Conservation (phyloP, 768 basidiomycete species). For the Leccinum fibrillosum region DNA sequence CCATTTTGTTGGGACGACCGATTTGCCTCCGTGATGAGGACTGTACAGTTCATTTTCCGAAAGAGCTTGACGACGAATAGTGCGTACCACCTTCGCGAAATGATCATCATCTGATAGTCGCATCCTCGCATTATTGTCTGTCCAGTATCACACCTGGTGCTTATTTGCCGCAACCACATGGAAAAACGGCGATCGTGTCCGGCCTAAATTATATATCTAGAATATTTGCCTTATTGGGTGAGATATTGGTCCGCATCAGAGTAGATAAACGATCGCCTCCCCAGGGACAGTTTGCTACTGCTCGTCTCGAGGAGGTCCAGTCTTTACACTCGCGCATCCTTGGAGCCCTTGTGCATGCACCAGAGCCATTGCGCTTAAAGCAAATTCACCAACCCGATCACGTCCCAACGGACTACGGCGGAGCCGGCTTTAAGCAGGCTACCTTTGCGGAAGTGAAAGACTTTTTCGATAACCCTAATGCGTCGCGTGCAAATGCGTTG, state of each 20-base stretch:
- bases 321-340: conserved; percentile 76
- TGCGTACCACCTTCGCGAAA: conserved; percentile 39
- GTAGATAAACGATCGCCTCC: conserved; percentile 86
- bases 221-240: conserved; percentile 81
- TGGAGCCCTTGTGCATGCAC: conserved; percentile 68
- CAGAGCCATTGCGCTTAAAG: conserved; percentile 72
- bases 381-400: conserved; percentile 46
- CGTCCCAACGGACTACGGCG: conserved; percentile 58
- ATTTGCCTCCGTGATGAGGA: conserved; percentile 88
- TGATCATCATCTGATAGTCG: conserved; percentile 29
- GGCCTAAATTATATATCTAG: conserved; percentile 86
- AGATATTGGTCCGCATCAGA: conserved; percentile 82
- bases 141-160: conserved; percentile 77
- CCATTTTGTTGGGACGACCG: conserved; percentile 78
- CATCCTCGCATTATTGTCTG: conserved; percentile 14
- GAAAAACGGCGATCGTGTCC: conserved; percentile 79
- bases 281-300: conserved; percentile 81
- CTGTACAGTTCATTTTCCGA: conserved; percentile 85
- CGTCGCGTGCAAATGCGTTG: conserved; percentile 77
- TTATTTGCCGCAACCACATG: conserved; percentile 84
- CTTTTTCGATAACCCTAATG: conserved; percentile 90
- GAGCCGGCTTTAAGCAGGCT: conserved; percentile 72
- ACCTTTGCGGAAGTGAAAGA: conserved; percentile 88
- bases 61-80: conserved; percentile 89
- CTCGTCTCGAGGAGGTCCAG: conserved; percentile 79